These are phyloP conservation scores for Cladophialophora yegresii DNA, from an alignment of 2,329 filamentous ascomycete genomes.

Conservation along the genomic window DNA sequence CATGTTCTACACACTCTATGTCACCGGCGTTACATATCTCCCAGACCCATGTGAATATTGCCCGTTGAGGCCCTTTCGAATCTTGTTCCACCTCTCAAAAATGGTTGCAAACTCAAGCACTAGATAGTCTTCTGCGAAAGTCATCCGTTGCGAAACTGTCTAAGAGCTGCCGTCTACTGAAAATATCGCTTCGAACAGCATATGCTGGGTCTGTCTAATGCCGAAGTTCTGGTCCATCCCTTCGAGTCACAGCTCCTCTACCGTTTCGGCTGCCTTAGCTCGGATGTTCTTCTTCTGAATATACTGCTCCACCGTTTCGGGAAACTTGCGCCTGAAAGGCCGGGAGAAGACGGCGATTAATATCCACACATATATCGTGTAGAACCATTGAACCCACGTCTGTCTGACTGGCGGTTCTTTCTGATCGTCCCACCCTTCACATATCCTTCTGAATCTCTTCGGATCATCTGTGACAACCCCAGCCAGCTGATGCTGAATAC, in stretches of 20 bases:
- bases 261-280: conserved; percentile 15
- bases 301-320: conserved; percentile 31
- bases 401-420: conserved; percentile 23
- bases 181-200: not conserved
- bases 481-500: conserved; percentile 66
- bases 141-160: too few relatives aligned
- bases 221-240: not conserved
- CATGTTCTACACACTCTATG: not conserved
- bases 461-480: conserved; percentile 88
- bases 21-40: too few relatives aligned
- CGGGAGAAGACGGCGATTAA: conserved; percentile 31
- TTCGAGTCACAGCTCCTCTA: conserved; percentile 9
- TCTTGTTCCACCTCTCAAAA: too few relatives aligned
- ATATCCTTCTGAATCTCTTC: conserved; percentile 55
- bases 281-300: conserved; percentile 22
- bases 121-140: not conserved
- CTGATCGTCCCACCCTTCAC: conserved; percentile 33
- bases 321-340: conserved; percentile 30
- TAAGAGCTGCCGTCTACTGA: not conserved
- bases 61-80: too few relatives aligned
- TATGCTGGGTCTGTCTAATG: not conserved
- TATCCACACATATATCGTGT: conserved; percentile 31
- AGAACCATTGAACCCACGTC: conserved; percentile 32
- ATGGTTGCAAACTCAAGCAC: too few relatives aligned
- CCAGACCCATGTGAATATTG: too few relatives aligned